Evolutionary conservation across 768 basidiomycete genomes (phyloP).

Genomic region (Rhodotorula toruloides): DNA sequence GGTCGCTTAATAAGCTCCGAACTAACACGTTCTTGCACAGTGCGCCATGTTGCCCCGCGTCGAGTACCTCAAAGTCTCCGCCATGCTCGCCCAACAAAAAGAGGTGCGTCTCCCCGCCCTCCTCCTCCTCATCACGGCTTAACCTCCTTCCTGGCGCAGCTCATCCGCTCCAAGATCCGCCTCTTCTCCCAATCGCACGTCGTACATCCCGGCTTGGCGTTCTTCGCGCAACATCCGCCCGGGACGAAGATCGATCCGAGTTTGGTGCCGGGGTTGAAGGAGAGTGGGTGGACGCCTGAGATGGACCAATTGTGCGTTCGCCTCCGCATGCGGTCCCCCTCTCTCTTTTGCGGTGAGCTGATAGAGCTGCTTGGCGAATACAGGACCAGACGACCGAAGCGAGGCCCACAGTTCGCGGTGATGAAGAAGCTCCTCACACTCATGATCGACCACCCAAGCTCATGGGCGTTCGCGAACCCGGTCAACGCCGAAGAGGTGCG

Average conservation of each 20-base stretch:
- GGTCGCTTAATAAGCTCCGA: background rate
- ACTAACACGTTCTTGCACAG: conserved; percentile 36
- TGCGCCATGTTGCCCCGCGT: conserved; percentile 91
- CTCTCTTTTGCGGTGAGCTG: background rate
- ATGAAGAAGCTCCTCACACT: conserved; percentile 77
- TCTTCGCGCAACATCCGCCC: conserved; percentile 35
- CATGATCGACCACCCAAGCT: conserved; percentile 66
- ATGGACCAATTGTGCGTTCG: conserved; percentile 63
- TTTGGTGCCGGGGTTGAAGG: conserved; percentile 82
- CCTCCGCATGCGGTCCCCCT: too few species aligned
- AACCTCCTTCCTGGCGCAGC: conserved; percentile 47
- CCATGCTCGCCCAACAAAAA: conserved; percentile 71
- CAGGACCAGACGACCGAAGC: conserved; percentile 50
- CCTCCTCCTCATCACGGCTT: background rate
- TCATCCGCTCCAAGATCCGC: conserved; percentile 80
- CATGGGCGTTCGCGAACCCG: conserved; percentile 84
- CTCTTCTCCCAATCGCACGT: conserved; percentile 79
- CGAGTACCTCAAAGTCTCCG: conserved; percentile 75
- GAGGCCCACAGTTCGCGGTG: conserved; percentile 56
- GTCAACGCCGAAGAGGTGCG: conserved; percentile 61
- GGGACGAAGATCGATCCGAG: conserved; percentile 56
- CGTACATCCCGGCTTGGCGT: conserved; percentile 67
- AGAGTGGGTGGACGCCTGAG: conserved; percentile 77
- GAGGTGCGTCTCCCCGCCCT: conserved; percentile 51
- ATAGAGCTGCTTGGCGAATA: background rate